Base-by-base conservation (phyloP, 228 moss, liverwort and hornwort species). In the Sphagnum fallax region DNA sequence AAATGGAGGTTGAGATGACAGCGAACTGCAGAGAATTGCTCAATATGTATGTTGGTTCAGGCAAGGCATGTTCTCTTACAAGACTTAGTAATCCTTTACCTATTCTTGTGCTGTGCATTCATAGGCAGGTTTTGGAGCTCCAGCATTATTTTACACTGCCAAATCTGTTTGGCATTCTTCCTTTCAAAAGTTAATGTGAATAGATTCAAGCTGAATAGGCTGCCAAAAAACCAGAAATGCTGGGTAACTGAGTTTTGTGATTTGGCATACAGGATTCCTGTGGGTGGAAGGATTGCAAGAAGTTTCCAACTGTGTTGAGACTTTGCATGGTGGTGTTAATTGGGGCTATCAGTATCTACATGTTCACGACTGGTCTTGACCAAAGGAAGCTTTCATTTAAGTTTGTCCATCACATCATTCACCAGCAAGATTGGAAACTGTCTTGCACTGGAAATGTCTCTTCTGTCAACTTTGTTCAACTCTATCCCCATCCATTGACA, bases 281-380 rank as follows among this genome's bases (percentile, higher is more conserved):
- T 52, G 76, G 73, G 69, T 16, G 55, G 16, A 80, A 75, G 62
- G 83, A 80, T 15, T 60, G 62, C 48, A 83, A 60, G 65, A 79
- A 60, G 71, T 62, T 63, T 9, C 32, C 69, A 49, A 70, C 64
- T 8, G 52, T 83, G 51, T 80, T 69, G 80, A 75, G 66, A 10
- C 66, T 80, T 62, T 80, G 79, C 51, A 52, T 77, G 48, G 63
- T 80, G 60, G 67, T 77, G 6, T 52, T 83, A 52, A 32, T 83
- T n/a, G 83, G 75, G 52, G 83, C 69, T 6, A 74, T 68, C 74
- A 79, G 75, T 9, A 61, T 83, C 5, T 85, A 76, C 71, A 69
- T 81, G 52, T 78, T 76, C 57, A 72, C 81, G 71, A 51, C 78
- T 5, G 78, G 81, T 63, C 71, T 78, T 49, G 76, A 78, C 69